Percentiles rank a stretch among this genome's conserved stretches.
Conservation (phyloP, 2,329 filamentous ascomycete species). For the Cladosporium sp. region DNA sequence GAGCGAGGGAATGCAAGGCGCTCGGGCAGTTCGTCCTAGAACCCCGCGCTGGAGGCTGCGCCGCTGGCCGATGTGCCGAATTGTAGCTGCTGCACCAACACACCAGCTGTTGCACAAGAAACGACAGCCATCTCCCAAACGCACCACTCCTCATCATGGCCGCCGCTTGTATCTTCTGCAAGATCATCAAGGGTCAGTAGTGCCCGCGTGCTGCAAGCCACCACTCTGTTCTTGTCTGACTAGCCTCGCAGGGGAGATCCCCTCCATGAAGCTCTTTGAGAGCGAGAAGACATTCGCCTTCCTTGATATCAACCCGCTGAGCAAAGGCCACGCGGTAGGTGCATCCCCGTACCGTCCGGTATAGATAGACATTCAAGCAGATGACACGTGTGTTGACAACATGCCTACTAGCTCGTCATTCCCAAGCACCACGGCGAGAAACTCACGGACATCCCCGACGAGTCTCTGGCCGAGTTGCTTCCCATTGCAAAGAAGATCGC, state of each 20-base stretch:
- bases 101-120: neutral
- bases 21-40: too few relatives aligned
- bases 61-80: too few relatives aligned
- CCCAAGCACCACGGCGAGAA: slow-evolving; percentile 88
- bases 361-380: neutral
- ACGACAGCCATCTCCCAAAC: neutral
- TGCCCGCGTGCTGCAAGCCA: neutral
- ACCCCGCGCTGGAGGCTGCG: too few relatives aligned
- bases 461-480: slow-evolving; percentile 76
- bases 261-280: slow-evolving; percentile 93
- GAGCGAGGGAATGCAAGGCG: too few relatives aligned
- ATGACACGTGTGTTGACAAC: slow-evolving; percentile 1
- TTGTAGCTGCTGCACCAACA: neutral
- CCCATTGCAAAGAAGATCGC: slow-evolving; percentile 85
- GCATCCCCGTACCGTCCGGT: neutral
- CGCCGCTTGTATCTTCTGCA: slow-evolving; percentile 89
- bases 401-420: slow-evolving; percentile 70
- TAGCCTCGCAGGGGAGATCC: slow-evolving; percentile 71
- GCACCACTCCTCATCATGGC: slow-evolving; percentile 21
- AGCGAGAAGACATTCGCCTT: slow-evolving; percentile 91
- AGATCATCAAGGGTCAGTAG: slow-evolving; percentile 80
- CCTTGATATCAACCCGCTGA: slow-evolving; percentile 89
- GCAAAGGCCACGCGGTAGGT: slow-evolving; percentile 79
- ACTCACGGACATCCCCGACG: slow-evolving; percentile 87
- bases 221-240: neutral